Conservation (phyloP, 768 basidiomycete species). For the Psilocybe cubensis region DNA sequence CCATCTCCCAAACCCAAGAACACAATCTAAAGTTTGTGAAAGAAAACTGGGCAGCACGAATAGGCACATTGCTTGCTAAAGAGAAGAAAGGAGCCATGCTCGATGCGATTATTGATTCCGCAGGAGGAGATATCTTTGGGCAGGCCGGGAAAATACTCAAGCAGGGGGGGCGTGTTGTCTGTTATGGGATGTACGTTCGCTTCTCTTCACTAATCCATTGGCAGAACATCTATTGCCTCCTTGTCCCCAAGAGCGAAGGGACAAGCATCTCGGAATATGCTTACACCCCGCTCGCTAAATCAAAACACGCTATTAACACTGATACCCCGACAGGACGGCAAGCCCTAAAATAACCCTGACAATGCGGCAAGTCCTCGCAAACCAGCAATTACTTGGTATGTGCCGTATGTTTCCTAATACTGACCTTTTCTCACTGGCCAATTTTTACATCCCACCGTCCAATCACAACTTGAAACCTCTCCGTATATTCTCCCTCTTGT, state of each 20-base stretch:
- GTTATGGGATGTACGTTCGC: conserved; percentile 64
- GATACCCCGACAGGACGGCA: conserved; percentile 55
- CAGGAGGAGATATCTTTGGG: conserved; percentile 65
- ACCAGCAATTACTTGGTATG: conserved; percentile 74
- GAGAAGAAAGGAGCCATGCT: conserved; percentile 36
- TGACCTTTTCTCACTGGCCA: not conserved
- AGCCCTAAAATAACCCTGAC: conserved; percentile 62
- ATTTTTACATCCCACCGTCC: conserved; percentile 1
- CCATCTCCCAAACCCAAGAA: not conserved
- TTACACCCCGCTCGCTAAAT: not conserved
- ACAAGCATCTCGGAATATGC: not conserved
- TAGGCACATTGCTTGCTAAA: conserved; percentile 45
- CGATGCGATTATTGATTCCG: conserved; percentile 72
- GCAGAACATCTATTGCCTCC: conserved; percentile 4
- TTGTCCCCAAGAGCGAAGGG: not conserved
- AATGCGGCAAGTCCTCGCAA: conserved; percentile 79
- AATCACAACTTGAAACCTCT: not conserved
- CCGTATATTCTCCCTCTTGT: conserved; percentile 2
- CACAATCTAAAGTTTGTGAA: not conserved
- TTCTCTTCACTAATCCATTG: not conserved
- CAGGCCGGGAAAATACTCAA: conserved; percentile 54
- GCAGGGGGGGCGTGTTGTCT: conserved; percentile 59
- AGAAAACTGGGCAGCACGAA: conserved; percentile 58
- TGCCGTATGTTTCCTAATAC: conserved; percentile 39
- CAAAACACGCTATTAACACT: conserved; percentile 3